Base-by-base conservation (phyloP, 2,329 filamentous ascomycete genomes). In the Aspergillus japonicus region DNA sequence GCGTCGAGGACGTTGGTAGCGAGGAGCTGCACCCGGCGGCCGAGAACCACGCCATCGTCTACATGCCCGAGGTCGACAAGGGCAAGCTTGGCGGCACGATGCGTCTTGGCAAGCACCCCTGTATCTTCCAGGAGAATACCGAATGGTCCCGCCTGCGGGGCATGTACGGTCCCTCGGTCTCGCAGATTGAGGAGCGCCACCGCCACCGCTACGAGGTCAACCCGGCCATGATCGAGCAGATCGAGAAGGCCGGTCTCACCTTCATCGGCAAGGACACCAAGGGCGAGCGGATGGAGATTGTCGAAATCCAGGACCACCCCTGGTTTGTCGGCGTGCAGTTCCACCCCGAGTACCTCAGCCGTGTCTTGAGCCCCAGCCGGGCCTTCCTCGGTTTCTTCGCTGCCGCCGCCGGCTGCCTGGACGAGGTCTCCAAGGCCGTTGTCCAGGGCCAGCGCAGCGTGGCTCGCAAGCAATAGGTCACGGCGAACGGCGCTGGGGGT, bases 171-270 rank as follows among this genome's bases (percentile, higher is more conserved):
- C 76, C 79, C 2, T 79, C 70, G 53, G 42, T 31, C n/a, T 62
- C 77, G 1, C 74, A 80, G 19, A 83, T 89, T 48, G 77, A 83
- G 60, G 92, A 96, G 80, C 86, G 92, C 54, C 92, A 96, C 75
- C 87, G 92, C 61, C 92, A 96, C 77, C 86, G 92, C 42, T 96
- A 96, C 73, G 92, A 96, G 79, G 90, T 96, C 65, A 96, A 96
- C 78, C 92, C 92, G 0, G 84, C 86, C 11, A 88, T 89, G 70
- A 85, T 96, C 55, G 85, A 89, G 4, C 77, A 78, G 33, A 81
- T 96, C 3, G 83, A 91, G 64, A 77, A 84, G 50, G 85, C 83
- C 5, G 92, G 92, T 0, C 80, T 96, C 33, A 79, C 82, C 47
- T 93, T 96, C 71, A 83, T 93, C 60, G 90, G 89, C 64, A 92